Conservation (phyloP, 2,329 filamentous ascomycete genomes). For the Fusarium decemcellulare region DNA sequence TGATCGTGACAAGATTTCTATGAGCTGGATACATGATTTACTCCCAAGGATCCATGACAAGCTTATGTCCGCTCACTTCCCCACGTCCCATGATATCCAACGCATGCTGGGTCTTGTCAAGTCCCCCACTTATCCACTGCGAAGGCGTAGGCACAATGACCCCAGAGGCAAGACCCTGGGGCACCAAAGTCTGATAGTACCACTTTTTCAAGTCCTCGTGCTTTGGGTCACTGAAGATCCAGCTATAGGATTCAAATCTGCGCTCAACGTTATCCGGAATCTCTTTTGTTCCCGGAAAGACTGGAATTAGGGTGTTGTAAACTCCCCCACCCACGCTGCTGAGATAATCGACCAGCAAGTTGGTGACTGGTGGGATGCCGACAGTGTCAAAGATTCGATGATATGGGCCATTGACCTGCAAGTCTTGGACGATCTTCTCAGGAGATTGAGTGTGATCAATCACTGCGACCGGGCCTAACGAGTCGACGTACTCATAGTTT, state of each 20-base stretch:
- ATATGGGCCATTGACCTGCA: neutral
- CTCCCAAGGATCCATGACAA: neutral
- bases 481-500: neutral
- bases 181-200: neutral
- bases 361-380: neutral
- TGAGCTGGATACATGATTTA: neutral
- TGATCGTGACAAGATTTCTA: too few species aligned
- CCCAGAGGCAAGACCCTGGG: neutral
- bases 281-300: neutral
- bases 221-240: neutral
- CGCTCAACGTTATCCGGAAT: neutral
- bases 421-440: neutral
- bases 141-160: neutral
- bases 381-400: neutral
- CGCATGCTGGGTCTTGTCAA: neutral
- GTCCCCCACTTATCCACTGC: neutral
- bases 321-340: neutral
- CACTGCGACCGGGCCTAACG: neutral
- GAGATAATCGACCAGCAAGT: neutral
- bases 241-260: neutral
- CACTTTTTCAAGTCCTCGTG: neutral
- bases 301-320: constrained; percentile 1
- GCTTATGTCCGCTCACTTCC: constrained; percentile 1
- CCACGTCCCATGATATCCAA: neutral
- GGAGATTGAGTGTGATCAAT: neutral